A percentile compares a stretch with the other conserved stretches of the same genome.
These are phyloP conservation scores for Novymonas esmeraldas DNA, from an alignment of 208 protist species.

Conservation along the genomic window DNA sequence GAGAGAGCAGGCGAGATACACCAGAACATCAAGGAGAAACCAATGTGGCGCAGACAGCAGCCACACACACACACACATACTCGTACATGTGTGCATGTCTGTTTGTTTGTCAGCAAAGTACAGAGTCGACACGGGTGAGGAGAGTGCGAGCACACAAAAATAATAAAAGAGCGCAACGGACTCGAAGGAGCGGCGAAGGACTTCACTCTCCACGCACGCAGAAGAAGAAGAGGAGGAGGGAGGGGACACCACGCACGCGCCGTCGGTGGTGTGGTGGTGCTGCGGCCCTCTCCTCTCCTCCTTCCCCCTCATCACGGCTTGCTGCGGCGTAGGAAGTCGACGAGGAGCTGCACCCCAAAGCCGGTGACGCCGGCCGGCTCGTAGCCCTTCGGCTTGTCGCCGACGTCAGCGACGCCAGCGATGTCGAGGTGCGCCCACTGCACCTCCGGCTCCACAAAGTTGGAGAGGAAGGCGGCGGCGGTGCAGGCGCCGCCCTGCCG, in stretches of 20 bases:
- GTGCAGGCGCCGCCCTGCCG: constrained; percentile 79
- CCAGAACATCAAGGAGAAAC: too few relatives aligned
- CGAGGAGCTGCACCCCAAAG: constrained; percentile 83
- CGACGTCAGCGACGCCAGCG: constrained; percentile 65
- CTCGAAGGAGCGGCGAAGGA: too few relatives aligned
- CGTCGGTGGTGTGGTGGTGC: too few relatives aligned
- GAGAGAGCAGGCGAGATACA: too few relatives aligned
- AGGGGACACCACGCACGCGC: too few relatives aligned
- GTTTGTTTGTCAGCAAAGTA: not conserved
- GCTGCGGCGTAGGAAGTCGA: constrained; percentile 67
- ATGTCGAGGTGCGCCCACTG: constrained; percentile 88
- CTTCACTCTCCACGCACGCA: too few relatives aligned
- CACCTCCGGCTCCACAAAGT: constrained; percentile 69
- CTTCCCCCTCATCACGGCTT: constrained; percentile 13
- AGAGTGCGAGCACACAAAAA: too few relatives aligned
- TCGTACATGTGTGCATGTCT: constrained; percentile 2
- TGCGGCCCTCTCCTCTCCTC: not conserved
- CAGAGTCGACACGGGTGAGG: too few relatives aligned
- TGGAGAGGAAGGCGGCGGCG: constrained; percentile 79
- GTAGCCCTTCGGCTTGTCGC: constrained; percentile 69
- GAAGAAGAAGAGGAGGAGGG: too few relatives aligned
- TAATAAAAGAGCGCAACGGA: too few relatives aligned
- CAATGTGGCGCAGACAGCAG: too few relatives aligned
- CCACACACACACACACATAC: too few relatives aligned
- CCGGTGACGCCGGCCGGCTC: constrained; percentile 75